These are phyloP conservation scores for Papiliotrema flavescens DNA, from an alignment of 1,284 basidiomycete genomes.

Conservation along the genomic window DNA sequence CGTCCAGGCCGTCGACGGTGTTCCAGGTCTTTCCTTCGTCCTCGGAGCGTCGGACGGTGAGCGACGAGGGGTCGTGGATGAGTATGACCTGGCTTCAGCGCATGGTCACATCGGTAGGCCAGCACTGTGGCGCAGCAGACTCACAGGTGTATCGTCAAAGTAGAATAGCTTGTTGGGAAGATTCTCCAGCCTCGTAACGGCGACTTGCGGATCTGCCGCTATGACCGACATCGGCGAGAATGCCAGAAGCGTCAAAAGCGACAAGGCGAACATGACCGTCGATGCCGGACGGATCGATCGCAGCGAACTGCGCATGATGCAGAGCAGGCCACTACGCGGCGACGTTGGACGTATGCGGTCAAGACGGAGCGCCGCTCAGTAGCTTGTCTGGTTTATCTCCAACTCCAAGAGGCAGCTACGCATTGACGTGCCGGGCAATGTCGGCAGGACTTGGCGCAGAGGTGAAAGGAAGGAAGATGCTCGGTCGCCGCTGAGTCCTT, in stretches of 20 bases:
- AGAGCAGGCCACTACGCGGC: no score
- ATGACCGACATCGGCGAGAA: slow-evolving; percentile 9
- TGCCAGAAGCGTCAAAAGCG: slow-evolving; percentile 6
- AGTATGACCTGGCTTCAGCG: slow-evolving; percentile 60
- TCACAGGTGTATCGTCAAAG: slow-evolving; percentile 85
- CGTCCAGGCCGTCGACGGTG: slow-evolving; percentile 61
- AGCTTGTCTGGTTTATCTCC: no score
- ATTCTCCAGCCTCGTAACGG: slow-evolving; percentile 56
- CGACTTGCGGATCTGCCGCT: slow-evolving; percentile 46
- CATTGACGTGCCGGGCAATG: no score
- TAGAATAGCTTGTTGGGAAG: slow-evolving; percentile 82
- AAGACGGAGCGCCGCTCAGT: no score
- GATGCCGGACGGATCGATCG: neutral
- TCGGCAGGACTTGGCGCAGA: no score
- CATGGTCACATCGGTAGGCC: neutral
- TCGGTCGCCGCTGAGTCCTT: no score
- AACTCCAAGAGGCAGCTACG: no score
- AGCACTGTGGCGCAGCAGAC: slow-evolving; percentile 6
- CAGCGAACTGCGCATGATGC: no score
- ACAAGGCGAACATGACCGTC: slow-evolving; percentile 1
- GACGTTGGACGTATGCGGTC: no score
- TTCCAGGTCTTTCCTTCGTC: slow-evolving; percentile 87
- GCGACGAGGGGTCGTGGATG: slow-evolving; percentile 71
- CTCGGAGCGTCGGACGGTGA: slow-evolving; percentile 71
- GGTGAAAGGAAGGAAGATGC: no score